Percentiles rank a stretch among this genome's conserved stretches.
Conservation (phyloP, 2,329 filamentous ascomycete genomes). For the Xylariomycetidae sp. region DNA sequence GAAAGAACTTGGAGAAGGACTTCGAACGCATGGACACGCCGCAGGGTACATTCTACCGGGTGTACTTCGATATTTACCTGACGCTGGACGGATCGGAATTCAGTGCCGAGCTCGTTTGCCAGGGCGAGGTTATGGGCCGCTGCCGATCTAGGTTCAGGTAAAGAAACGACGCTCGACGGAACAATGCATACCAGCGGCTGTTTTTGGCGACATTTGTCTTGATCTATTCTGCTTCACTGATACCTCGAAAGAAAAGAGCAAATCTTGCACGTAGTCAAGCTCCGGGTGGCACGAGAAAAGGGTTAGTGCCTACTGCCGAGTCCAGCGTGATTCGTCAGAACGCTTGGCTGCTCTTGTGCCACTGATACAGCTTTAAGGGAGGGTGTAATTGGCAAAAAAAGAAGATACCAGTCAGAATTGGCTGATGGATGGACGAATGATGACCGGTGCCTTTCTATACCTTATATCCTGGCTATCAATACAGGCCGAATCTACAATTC, state of each 20-base stretch:
- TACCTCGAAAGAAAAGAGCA: slow-evolving; percentile 22
- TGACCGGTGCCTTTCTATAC: too few species aligned
- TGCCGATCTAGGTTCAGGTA: slow-evolving; percentile 84
- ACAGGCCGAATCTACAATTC: too few species aligned
- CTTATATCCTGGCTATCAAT: too few species aligned
- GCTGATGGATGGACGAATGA: too few species aligned
- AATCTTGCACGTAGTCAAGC: slow-evolving; percentile 18
- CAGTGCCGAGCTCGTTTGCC: slow-evolving; percentile 96
- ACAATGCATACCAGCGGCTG: slow-evolving; percentile 10
- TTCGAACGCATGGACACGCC: slow-evolving; percentile 99
- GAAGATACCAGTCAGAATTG: too few species aligned
- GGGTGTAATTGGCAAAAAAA: too few species aligned
- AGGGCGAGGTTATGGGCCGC: slow-evolving; percentile 97
- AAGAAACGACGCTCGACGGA: slow-evolving; percentile 14
- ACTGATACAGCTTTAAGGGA: too few species aligned
- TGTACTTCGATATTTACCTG: slow-evolving; percentile 76
- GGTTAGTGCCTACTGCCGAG: too few species aligned
- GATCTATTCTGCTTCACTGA: slow-evolving; percentile 19
- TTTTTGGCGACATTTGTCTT: slow-evolving; percentile 16
- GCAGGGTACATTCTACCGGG: slow-evolving; percentile 90
- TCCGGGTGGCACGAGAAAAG: too few species aligned
- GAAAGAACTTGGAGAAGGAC: slow-evolving; percentile 98
- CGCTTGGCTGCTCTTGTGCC: too few species aligned
- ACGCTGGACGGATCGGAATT: slow-evolving; percentile 97
- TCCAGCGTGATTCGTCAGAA: too few species aligned